Conservation (phyloP, 1,139 yeast species). For the Pichia sp. region DNA sequence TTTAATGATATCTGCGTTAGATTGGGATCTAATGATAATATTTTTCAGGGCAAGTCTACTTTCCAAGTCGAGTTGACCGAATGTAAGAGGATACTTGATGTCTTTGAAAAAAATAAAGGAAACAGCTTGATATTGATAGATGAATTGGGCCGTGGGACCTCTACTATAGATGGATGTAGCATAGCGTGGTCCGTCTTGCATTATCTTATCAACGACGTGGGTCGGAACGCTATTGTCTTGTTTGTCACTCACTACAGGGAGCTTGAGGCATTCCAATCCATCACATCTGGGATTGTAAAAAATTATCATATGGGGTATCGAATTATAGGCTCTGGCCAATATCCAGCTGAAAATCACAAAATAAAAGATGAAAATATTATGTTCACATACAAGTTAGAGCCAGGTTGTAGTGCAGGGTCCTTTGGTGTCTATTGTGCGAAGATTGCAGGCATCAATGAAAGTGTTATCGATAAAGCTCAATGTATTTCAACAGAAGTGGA, state of each 20-base stretch:
- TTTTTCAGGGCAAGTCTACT: conserved; percentile 62
- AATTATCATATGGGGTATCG: conserved; percentile 76
- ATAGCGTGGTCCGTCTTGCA: conserved; percentile 74
- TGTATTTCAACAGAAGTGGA: conserved; percentile 38
- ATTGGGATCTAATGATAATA: conserved; percentile 73
- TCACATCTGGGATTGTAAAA: conserved; percentile 35
- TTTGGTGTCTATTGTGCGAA: conserved; percentile 78
- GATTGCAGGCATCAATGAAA: conserved; percentile 52
- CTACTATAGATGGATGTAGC: conserved; percentile 84
- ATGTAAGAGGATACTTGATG: conserved; percentile 47
- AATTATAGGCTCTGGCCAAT: conserved; percentile 27
- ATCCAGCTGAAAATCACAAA: conserved; percentile 6
- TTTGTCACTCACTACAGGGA: conserved; percentile 91
- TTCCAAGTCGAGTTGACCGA: conserved; percentile 72
- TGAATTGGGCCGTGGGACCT: conserved; percentile 75
- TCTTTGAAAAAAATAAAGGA: conserved; percentile 11
- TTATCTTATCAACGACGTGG: conserved; percentile 42
- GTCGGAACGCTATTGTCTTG: conserved; percentile 47
- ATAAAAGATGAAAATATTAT: conserved; percentile 29
- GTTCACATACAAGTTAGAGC: conserved; percentile 54
- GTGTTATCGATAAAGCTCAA: conserved; percentile 44
- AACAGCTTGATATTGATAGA: conserved; percentile 55
- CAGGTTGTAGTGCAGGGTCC: conserved; percentile 57
- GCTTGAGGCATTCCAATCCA: conserved; percentile 44
- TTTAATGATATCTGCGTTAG: conserved; percentile 50